Evolutionary conservation across 164 flowering plant species (phyloP).

Genomic region (Nelumbo lutea): DNA sequence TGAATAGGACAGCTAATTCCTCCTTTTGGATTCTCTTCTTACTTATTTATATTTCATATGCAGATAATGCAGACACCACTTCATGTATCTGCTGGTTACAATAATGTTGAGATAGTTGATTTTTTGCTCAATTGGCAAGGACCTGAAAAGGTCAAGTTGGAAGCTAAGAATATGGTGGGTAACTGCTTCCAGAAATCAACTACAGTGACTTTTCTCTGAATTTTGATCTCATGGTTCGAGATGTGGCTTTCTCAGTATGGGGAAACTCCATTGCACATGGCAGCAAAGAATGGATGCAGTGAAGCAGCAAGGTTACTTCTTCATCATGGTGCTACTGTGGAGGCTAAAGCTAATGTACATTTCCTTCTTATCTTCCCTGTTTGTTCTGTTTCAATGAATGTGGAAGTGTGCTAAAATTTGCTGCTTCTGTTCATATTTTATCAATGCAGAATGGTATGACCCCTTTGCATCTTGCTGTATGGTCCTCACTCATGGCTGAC

Average conservation of each 20-base stretch:
- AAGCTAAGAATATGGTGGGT: conserved; percentile 87
- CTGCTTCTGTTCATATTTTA: neutral
- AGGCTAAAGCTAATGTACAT: conserved; percentile 87
- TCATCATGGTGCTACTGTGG: conserved; percentile 71
- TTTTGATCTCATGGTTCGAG: conserved; percentile 8
- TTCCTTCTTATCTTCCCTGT: conserved; percentile 1
- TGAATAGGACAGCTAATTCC: too few species aligned
- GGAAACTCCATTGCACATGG: conserved; percentile 98
- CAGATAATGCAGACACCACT: conserved; percentile 97
- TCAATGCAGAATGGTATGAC: conserved; percentile 92
- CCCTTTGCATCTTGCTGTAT: conserved; percentile 93
- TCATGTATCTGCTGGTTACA: conserved; percentile 84
- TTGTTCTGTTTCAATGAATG: neutral
- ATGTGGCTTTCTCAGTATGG: conserved; percentile 62
- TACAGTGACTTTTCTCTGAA: neutral
- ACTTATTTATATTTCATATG: conserved; percentile 5
- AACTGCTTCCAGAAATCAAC: neutral
- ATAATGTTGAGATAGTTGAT: conserved; percentile 61
- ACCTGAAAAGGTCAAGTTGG: conserved; percentile 67
- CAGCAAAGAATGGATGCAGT: conserved; percentile 92
- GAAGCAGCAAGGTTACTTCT: conserved; percentile 78
- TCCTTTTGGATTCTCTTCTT: neutral
- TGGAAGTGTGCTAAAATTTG: neutral
- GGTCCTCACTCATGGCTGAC: conserved; percentile 71
- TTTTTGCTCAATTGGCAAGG: conserved; percentile 66